phyloP scores from a whole-genome alignment of 257 asterid species.

The Solanum microdontum region DNA sequence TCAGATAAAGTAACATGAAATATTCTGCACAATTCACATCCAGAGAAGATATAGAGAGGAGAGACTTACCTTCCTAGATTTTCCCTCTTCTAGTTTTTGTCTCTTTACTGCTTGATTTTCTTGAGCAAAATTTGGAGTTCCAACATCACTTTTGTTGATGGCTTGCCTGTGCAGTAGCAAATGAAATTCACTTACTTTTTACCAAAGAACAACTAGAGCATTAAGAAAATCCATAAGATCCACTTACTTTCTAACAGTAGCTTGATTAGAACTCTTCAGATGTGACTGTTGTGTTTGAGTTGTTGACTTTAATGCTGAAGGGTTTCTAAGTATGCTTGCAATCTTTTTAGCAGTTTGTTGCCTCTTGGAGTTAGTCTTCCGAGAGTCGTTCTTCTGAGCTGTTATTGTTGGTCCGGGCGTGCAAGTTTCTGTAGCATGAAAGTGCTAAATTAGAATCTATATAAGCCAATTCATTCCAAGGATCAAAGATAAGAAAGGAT shows the following conservation, averaged over 20 bases:
- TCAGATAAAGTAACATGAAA: neutral
- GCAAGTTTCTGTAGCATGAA: slow-evolving; percentile 27
- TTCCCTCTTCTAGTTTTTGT: slow-evolving; percentile 87
- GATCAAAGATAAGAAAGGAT: neutral
- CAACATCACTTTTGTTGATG: slow-evolving; percentile 31
- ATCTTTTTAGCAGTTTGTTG: slow-evolving; percentile 49
- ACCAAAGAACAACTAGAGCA: neutral
- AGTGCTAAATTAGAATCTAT: neutral
- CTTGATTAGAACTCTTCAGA: slow-evolving; percentile 36
- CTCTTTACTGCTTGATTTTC: slow-evolving; percentile 85
- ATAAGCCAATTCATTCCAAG: neutral
- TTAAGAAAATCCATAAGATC: neutral
- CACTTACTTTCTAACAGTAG: slow-evolving; percentile 47
- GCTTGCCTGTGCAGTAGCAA: slow-evolving; percentile 29
- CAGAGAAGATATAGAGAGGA: neutral
- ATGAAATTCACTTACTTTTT: neutral
- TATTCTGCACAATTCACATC: neutral
- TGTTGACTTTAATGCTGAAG: slow-evolving; percentile 54
- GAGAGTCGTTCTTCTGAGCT: neutral
- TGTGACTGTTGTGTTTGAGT: slow-evolving; percentile 36
- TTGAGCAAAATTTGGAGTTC: slow-evolving; percentile 55
- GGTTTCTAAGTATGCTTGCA: slow-evolving; percentile 51
- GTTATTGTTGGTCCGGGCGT: slow-evolving; percentile 47
- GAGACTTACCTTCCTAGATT: slow-evolving; percentile 53
- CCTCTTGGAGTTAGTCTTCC: slow-evolving; percentile 28